A percentile compares a stretch with the other conserved stretches of the same genome.
These are phyloP conservation scores for Lotus japonicus DNA, from an alignment of 306 rosid species.

Conservation along the genomic window DNA sequence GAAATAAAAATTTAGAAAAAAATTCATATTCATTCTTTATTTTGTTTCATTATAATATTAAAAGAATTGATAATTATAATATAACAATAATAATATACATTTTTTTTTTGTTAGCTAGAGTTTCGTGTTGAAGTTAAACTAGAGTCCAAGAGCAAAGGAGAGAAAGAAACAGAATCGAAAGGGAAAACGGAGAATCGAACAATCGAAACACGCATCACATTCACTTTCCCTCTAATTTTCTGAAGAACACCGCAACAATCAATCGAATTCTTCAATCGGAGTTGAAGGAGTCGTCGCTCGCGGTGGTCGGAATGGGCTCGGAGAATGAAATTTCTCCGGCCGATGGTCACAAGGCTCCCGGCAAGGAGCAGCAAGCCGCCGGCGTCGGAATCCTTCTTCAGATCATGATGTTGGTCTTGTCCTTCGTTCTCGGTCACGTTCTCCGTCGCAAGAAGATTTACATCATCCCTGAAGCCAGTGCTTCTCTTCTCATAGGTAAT, in stretches of 20 bases:
- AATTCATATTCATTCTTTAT: background rate
- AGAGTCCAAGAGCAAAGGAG: constrained; percentile 11
- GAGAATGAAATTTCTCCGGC: constrained; percentile 76
- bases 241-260: background rate
- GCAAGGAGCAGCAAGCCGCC: constrained; percentile 97
- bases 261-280: constrained; percentile 7
- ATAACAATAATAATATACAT: background rate
- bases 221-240: background rate
- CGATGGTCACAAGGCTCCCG: constrained; percentile 49
- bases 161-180: background rate
- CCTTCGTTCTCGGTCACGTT: constrained; percentile 95
- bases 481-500: constrained; percentile 90
- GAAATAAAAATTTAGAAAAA: too few species aligned
- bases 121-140: background rate
- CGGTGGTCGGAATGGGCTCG: constrained; percentile 34
- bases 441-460: constrained; percentile 92
- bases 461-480: constrained; percentile 95
- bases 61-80: background rate
- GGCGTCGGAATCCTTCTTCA: constrained; percentile 98
- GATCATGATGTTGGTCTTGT: constrained; percentile 97
- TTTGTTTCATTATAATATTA: background rate
- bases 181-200: background rate
- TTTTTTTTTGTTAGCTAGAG: background rate
- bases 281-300: background rate
- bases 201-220: background rate